phyloP scores from a whole-genome alignment of 1,284 basidiomycete genomes.

The Sporisorium reilianum region DNA sequence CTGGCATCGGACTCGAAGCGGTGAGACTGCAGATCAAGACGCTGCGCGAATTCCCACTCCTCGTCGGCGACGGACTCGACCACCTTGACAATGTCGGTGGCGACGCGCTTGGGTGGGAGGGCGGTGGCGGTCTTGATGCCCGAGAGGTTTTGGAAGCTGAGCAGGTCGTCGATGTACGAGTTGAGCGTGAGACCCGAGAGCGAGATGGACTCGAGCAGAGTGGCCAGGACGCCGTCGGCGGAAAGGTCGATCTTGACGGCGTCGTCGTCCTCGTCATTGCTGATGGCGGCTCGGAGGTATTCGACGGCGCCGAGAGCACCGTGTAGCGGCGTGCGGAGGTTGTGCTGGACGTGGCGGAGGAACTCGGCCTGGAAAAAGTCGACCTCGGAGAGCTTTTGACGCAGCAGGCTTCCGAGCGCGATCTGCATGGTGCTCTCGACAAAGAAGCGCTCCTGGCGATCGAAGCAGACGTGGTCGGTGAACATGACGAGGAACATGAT shows the following conservation, averaged over 20 bases:
- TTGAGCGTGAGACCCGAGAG: slow-evolving; percentile 53
- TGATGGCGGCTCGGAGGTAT: slow-evolving; percentile 44
- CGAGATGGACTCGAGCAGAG: slow-evolving; percentile 52
- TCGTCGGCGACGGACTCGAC: slow-evolving; percentile 54
- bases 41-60: slow-evolving; percentile 52
- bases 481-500: slow-evolving; percentile 54
- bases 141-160: slow-evolving; percentile 56
- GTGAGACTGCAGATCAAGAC: slow-evolving; percentile 36
- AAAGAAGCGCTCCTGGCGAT: slow-evolving; percentile 50
- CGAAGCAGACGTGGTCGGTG: slow-evolving; percentile 21
- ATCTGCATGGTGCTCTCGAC: slow-evolving; percentile 35
- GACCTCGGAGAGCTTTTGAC: slow-evolving; percentile 47
- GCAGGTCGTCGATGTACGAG: slow-evolving; percentile 59
- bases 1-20: slow-evolving; percentile 21
- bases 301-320: slow-evolving; percentile 60
- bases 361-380: slow-evolving; percentile 58
- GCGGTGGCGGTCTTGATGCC: slow-evolving; percentile 30
- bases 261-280: slow-evolving; percentile 27
- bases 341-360: slow-evolving; percentile 56
- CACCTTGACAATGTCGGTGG: slow-evolving; percentile 36
- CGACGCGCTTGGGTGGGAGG: slow-evolving; percentile 10
- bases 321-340: slow-evolving; percentile 59
- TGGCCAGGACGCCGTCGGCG: slow-evolving; percentile 45
- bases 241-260: slow-evolving; percentile 43
- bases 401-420: slow-evolving; percentile 38